Percentiles rank a stretch among this genome's conserved stretches.
phyloP scores from a whole-genome alignment of 768 basidiomycete genomes.

The Lactarius deliciosus region DNA sequence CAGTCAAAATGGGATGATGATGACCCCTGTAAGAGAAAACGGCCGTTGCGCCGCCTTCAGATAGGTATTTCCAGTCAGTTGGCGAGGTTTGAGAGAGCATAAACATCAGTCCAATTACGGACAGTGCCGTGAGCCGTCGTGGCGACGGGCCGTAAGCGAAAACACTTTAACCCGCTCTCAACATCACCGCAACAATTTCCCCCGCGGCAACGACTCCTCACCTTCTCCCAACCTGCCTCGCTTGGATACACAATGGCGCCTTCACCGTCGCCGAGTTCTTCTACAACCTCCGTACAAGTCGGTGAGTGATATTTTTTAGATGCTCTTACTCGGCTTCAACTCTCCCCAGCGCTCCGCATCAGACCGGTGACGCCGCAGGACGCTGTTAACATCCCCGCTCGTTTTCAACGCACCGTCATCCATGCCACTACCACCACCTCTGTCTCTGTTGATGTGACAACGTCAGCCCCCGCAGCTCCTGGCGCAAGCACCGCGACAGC shows the following conservation, averaged over 20 bases:
- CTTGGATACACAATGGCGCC: constrained; percentile 58
- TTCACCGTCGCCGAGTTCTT: constrained; percentile 56
- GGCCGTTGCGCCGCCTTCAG: constrained; percentile 91
- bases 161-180: neutral
- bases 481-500: constrained; percentile 48
- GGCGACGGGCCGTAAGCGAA: neutral
- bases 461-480: constrained; percentile 49
- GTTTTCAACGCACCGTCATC: constrained; percentile 90
- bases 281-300: constrained; percentile 92
- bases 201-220: constrained; percentile 20
- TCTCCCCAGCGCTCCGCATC: constrained; percentile 74
- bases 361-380: constrained; percentile 86
- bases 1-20: constrained; percentile 48
- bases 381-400: constrained; percentile 80
- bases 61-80: constrained; percentile 77
- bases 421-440: constrained; percentile 69
- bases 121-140: constrained; percentile 11
- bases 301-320: constrained; percentile 53
- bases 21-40: constrained; percentile 81
- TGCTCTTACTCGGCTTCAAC: constrained; percentile 28
- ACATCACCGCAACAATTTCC: constrained; percentile 20
- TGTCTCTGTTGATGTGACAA: constrained; percentile 79
- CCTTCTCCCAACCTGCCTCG: constrained; percentile 22
- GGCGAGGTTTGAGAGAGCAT: constrained; percentile 33
- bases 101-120: constrained; percentile 9